phyloP scores from a whole-genome alignment of 2,329 filamentous ascomycete genomes.

The Colletotrichum navitas region DNA sequence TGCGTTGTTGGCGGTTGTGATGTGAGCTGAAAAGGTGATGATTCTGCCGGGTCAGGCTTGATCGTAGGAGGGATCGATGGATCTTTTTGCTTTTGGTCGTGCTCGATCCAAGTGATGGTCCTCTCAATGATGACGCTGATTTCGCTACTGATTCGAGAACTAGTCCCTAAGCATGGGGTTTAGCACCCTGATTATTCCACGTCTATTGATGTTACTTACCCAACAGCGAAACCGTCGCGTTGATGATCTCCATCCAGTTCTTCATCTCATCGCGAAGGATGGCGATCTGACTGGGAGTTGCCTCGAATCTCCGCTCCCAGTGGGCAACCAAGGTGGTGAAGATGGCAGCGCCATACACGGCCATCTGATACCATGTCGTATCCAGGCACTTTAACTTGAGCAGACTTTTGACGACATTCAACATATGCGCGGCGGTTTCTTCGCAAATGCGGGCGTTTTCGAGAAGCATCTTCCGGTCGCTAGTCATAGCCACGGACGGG shows the following conservation, averaged over 20 bases:
- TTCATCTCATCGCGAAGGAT: slow-evolving; percentile 76
- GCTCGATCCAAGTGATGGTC: slow-evolving; percentile 66
- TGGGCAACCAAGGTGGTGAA: slow-evolving; percentile 79
- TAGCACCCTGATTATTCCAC: slow-evolving; percentile 7
- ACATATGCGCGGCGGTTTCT: slow-evolving; percentile 72
- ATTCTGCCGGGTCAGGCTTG: slow-evolving; percentile 30
- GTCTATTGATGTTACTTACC: slow-evolving; percentile 61
- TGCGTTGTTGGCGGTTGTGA: slow-evolving; percentile 29
- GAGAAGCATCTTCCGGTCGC: slow-evolving; percentile 67
- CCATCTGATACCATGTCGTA: slow-evolving; percentile 82
- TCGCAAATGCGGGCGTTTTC: slow-evolving; percentile 76
- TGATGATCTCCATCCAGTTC: slow-evolving; percentile 76
- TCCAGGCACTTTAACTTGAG: slow-evolving; percentile 77
- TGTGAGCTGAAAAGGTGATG: slow-evolving; percentile 25
- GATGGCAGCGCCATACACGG: slow-evolving; percentile 79
- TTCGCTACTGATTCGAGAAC: slow-evolving; percentile 57
- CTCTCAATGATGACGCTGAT: slow-evolving; percentile 63
- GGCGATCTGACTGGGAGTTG: slow-evolving; percentile 69
- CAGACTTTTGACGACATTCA: slow-evolving; percentile 70
- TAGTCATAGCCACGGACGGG: slow-evolving; percentile 69
- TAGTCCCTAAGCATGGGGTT: slow-evolving; percentile 54
- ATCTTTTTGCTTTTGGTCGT: slow-evolving; percentile 52
- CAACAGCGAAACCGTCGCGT: slow-evolving; percentile 74
- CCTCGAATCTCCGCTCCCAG: slow-evolving; percentile 74
- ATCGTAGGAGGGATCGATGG: slow-evolving; percentile 18